phyloP scores from a whole-genome alignment of 2,329 filamentous ascomycete genomes.

The Penicillium paneum region DNA sequence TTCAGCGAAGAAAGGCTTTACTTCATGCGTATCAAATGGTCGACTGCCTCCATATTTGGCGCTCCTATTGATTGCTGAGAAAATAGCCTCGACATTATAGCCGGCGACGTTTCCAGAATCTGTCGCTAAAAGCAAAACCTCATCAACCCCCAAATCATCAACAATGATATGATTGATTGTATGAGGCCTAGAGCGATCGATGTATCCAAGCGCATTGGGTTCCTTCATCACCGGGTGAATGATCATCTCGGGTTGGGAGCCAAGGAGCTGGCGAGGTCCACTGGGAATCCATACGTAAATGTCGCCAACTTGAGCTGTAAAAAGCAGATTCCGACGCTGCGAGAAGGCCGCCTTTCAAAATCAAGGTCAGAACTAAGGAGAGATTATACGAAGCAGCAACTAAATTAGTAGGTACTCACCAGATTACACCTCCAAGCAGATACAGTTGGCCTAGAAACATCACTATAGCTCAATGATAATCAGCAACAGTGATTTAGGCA shows the following conservation, averaged over 20 bases:
- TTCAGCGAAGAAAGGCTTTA: constrained; percentile 64
- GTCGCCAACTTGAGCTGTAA: constrained; percentile 41
- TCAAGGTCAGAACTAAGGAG: constrained; percentile 3
- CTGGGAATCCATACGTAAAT: constrained; percentile 47
- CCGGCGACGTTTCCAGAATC: constrained; percentile 74
- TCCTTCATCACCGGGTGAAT: constrained; percentile 44
- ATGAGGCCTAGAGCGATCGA: constrained; percentile 56
- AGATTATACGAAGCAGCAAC: neutral
- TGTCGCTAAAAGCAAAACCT: constrained; percentile 65
- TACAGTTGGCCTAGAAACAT: constrained; percentile 27
- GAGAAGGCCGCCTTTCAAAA: constrained; percentile 42
- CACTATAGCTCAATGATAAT: constrained; percentile 10
- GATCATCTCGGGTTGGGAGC: constrained; percentile 39
- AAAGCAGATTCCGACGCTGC: constrained; percentile 47
- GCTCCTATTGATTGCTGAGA: constrained; percentile 43
- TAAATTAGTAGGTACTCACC: constrained; percentile 24
- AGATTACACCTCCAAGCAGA: constrained; percentile 46
- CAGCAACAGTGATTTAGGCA: neutral
- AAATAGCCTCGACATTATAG: constrained; percentile 60
- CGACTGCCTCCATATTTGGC: constrained; percentile 16
- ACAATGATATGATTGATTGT: constrained; percentile 67
- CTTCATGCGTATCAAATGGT: constrained; percentile 33
- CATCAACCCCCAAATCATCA: constrained; percentile 65
- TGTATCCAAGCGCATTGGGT: constrained; percentile 48
- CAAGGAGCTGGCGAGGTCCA: constrained; percentile 41